Percentiles rank a stretch among this genome's conserved stretches.
Evolutionary conservation across 1,284 basidiomycete genomes (phyloP).

Genomic region (Blastosporella zonata): DNA sequence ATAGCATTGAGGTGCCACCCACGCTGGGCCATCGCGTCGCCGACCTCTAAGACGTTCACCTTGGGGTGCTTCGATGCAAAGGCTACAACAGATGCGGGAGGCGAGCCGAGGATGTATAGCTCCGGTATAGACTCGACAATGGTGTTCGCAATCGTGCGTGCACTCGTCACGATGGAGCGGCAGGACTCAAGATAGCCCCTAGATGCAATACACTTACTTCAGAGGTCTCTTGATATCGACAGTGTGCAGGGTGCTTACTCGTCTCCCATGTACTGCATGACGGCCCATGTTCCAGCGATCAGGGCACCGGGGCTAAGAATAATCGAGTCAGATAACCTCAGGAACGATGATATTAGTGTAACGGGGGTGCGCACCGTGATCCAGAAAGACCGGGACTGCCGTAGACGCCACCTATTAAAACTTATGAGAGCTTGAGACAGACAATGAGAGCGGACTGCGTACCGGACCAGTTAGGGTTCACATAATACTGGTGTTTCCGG

Average conservation of each 20-base stretch:
- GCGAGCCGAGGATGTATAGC: slow-evolving; percentile 85
- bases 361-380: slow-evolving; percentile 59
- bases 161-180: slow-evolving; percentile 74
- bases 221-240: background rate
- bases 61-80: slow-evolving; percentile 66
- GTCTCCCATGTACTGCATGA: slow-evolving; percentile 89
- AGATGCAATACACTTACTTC: background rate
- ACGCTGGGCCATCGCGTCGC: slow-evolving; percentile 81
- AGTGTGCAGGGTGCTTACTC: slow-evolving; percentile 46
- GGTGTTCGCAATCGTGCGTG: slow-evolving; percentile 64
- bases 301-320: slow-evolving; percentile 80
- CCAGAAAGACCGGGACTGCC: slow-evolving; percentile 86
- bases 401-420: slow-evolving; percentile 64
- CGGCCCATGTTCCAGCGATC: slow-evolving; percentile 96
- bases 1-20: slow-evolving; percentile 94
- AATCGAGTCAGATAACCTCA: slow-evolving; percentile 9
- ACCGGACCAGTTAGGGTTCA: slow-evolving; percentile 80
- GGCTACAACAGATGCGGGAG: slow-evolving; percentile 88
- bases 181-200: slow-evolving; percentile 94
- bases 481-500: slow-evolving; percentile 81
- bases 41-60: slow-evolving; percentile 82
- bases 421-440: background rate
- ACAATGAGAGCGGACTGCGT: slow-evolving; percentile 17
- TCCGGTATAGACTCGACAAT: slow-evolving; percentile 73
- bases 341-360: background rate